Evolutionary conservation across 2,329 filamentous ascomycete genomes (phyloP), one percentile per base, ranked within the genome.

Genomic region (Lasiodiplodia theobromae): DNA sequence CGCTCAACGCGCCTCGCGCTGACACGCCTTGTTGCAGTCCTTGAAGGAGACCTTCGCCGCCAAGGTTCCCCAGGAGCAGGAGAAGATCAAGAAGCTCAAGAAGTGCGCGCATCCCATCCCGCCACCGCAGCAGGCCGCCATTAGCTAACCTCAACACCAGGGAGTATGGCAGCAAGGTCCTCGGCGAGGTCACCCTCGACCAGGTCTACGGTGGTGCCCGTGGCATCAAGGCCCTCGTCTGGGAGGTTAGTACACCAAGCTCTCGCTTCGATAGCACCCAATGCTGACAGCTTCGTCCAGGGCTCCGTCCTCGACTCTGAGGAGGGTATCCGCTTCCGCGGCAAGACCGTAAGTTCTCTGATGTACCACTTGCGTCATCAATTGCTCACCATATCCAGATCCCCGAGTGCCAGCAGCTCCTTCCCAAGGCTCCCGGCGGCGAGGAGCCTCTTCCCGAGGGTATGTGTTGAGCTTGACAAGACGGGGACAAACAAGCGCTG

Each of bases 131-230:
- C 40, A 69, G 63, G 58, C 58, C 68, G 38, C 71, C 70, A 67
- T 66, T 63, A 69, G 71, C 73, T 79, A 71, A 77, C 77, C 53
- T 74, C 69, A 70, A 73, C 74, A 69, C 68, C 75, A 97, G 94
- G 86, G 95, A 97, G 81, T 89, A 96, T 83, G 96, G 96, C 82
- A 92, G 87, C 87, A 98, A 95, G 87, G 93, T 98, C 78, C 82
- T 99, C 76, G 95, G 96, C 83, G 93, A 98, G 89, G 93, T 99
- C 82, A 99, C 96, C 71, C 92, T 99, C 74, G 96, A 98, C 88
- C 96, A 99, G 87, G 96, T 97, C 81, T 99, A 98, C 83, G 96
- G 96, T 82, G 96, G 96, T 90, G 96, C 96, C 80, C 95, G 96
- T 87, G 95, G 96, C 79, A 97, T 99, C 86, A 99, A 98, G 90